These are phyloP conservation scores for Fusarium setosum DNA, from an alignment of 2,329 filamentous ascomycete genomes.

Conservation along the genomic window DNA sequence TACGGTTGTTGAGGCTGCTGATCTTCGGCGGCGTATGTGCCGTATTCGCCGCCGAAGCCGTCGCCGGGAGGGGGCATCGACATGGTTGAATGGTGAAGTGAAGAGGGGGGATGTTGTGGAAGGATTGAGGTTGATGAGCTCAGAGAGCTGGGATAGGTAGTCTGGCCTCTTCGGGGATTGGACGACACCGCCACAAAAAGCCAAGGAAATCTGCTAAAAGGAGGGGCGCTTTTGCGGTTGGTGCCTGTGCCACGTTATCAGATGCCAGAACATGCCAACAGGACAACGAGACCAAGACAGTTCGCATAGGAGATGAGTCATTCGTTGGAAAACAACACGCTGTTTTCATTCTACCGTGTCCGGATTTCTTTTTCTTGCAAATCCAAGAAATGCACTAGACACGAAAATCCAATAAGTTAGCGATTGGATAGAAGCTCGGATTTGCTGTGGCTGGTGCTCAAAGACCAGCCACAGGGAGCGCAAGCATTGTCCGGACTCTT, in stretches of 20 bases:
- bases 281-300: constrained; percentile 19
- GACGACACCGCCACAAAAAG: constrained; percentile 41
- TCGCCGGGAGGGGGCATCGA: constrained; percentile 66
- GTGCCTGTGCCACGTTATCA: constrained; percentile 34
- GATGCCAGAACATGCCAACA: constrained; percentile 29
- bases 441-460: too few species aligned
- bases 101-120: constrained; percentile 36
- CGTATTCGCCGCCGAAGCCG: constrained; percentile 59
- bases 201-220: constrained; percentile 37
- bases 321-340: not conserved
- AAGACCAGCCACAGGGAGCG: too few species aligned
- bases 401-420: too few species aligned
- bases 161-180: constrained; percentile 44
- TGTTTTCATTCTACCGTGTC: not conserved
- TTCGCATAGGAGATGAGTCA: constrained; percentile 9
- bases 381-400: too few species aligned
- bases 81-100: constrained; percentile 55
- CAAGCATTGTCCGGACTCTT: too few species aligned
- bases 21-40: constrained; percentile 57
- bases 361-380: not conserved
- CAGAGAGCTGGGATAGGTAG: constrained; percentile 36
- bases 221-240: constrained; percentile 33
- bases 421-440: too few species aligned
- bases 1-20: constrained; percentile 56
- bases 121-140: constrained; percentile 40